phyloP scores from a whole-genome alignment of 208 protist species.

The Trypanosoma grayi region DNA sequence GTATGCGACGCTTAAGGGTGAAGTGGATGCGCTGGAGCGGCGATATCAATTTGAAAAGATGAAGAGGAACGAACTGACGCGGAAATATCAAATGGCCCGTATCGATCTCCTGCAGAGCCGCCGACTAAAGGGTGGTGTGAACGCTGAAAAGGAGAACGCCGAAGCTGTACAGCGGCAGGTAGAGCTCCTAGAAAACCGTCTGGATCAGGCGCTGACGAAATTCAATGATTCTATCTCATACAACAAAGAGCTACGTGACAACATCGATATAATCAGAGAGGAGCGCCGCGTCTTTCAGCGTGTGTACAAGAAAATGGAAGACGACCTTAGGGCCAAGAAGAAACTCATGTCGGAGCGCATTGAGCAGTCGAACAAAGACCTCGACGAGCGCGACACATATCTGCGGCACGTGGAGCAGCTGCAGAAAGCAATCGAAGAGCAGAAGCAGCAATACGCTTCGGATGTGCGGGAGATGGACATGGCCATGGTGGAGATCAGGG shows the following conservation, averaged over 20 bases:
- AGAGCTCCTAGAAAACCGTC: constrained; percentile 93
- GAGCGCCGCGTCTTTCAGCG: constrained; percentile 96
- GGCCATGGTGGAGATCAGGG: constrained; percentile 87
- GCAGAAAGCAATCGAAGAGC: constrained; percentile 62
- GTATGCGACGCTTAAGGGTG: constrained; percentile 73
- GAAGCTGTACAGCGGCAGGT: constrained; percentile 91
- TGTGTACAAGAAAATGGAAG: constrained; percentile 95
- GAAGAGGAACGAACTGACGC: constrained; percentile 87
- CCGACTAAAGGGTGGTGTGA: constrained; percentile 86
- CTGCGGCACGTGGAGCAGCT: constrained; percentile 85
- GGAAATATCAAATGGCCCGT: constrained; percentile 78
- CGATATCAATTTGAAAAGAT: constrained; percentile 92
- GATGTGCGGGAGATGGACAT: constrained; percentile 75
- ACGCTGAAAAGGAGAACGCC: constrained; percentile 90
- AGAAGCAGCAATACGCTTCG: constrained; percentile 76
- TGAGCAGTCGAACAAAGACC: constrained; percentile 93
- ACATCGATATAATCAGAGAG: constrained; percentile 95
- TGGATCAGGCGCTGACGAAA: constrained; percentile 94
- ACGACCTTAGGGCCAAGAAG: constrained; percentile 92
- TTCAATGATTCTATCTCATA: constrained; percentile 95
- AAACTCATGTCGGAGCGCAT: constrained; percentile 93
- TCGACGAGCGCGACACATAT: constrained; percentile 93
- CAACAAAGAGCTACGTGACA: constrained; percentile 94
- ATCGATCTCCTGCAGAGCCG: constrained; percentile 86
- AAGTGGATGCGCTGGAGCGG: constrained; percentile 86